A percentile compares a stretch with the other conserved stretches of the same genome.
These are phyloP conservation scores for Albifimbria verrucaria DNA, from an alignment of 2,329 filamentous ascomycete species.

Conservation along the genomic window DNA sequence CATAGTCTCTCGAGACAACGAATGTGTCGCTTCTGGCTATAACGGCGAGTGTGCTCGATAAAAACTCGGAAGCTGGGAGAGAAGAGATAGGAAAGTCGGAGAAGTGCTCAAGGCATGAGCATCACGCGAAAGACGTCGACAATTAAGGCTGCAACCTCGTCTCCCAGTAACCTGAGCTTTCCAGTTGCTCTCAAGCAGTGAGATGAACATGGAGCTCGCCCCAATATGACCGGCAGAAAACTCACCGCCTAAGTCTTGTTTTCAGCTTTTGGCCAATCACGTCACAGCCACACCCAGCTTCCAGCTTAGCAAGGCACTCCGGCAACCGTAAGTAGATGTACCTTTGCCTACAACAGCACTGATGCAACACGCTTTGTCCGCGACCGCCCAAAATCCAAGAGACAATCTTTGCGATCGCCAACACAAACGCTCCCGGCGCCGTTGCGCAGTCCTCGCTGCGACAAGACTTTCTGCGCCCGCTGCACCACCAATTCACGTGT, in stretches of 20 bases:
- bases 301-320: not conserved
- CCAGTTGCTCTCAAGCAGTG: too few species aligned
- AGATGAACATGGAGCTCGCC: conserved; percentile 3
- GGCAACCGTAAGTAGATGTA: too few species aligned
- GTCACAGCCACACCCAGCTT: conserved; percentile 16
- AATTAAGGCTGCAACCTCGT: too few species aligned
- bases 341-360: not conserved
- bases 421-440: conserved; percentile 5
- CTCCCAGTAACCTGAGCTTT: too few species aligned
- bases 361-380: not conserved
- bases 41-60: too few species aligned
- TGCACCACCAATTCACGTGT: conserved; percentile 13
- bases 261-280: conserved; percentile 20
- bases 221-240: conserved; percentile 27
- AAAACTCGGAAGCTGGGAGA: too few species aligned
- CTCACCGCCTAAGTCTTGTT: conserved; percentile 27
- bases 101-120: too few species aligned
- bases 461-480: conserved; percentile 19
- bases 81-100: too few species aligned
- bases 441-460: conserved; percentile 16
- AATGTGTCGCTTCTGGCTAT: too few species aligned
- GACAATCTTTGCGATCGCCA: conserved; percentile 21
- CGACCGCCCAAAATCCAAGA: not conserved
- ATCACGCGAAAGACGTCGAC: too few species aligned
- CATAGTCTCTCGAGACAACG: too few species aligned